Percentiles rank a stretch among this genome's conserved stretches.
Evolutionary conservation across 148 eudicot species (phyloP).

Genomic region (Camellia japonica): DNA sequence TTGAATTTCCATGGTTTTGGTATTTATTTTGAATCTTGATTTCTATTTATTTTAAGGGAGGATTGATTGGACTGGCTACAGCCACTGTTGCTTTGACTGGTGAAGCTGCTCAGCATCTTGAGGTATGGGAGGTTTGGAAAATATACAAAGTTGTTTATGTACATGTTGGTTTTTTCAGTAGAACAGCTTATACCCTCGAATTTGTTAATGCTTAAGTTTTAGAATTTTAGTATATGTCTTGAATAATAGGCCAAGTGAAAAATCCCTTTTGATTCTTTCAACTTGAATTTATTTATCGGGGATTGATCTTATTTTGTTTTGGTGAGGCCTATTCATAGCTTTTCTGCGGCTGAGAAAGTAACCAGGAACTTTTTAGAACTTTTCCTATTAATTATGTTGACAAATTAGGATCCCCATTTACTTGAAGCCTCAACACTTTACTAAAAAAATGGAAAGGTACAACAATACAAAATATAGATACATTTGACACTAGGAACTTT

Average conservation of each 20-base stretch:
- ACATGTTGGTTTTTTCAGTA: background rate
- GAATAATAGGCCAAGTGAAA: background rate
- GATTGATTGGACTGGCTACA: slow-evolving; percentile 96
- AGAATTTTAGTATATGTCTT: background rate
- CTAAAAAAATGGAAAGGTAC: too few species aligned
- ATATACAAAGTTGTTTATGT: background rate
- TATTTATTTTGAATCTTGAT: slow-evolving; percentile 13
- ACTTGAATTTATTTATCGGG: background rate
- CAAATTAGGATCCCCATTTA: background rate
- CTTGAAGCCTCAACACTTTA: background rate
- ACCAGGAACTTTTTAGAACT: background rate
- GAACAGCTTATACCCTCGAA: background rate
- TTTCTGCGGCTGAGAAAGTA: background rate
- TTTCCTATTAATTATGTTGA: background rate
- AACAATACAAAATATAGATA: background rate
- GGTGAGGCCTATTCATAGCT: background rate
- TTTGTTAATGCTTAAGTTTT: background rate
- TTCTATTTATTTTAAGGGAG: slow-evolving; percentile 57
- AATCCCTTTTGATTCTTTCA: background rate
- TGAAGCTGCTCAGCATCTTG: slow-evolving; percentile 95
- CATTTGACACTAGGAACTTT: background rate
- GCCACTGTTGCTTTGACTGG: slow-evolving; percentile 88
- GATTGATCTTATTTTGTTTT: background rate
- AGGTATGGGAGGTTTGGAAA: slow-evolving; percentile 35
- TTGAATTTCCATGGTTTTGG: background rate